These are phyloP conservation scores for Vanderwaltozyma polyspora DNA, from an alignment of 805 yeast genomes.

Conservation along the genomic window DNA sequence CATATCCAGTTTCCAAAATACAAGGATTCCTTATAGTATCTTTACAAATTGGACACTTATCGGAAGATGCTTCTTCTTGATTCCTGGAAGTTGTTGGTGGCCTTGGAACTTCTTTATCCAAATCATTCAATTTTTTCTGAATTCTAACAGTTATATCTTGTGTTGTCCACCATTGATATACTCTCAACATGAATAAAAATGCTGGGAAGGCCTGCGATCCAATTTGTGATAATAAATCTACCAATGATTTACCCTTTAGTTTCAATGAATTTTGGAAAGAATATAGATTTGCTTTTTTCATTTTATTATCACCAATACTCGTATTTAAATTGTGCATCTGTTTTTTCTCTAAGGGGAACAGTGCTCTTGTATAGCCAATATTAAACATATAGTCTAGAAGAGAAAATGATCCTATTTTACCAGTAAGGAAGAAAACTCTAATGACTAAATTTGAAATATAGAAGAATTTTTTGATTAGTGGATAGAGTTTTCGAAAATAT, in stretches of 20 bases:
- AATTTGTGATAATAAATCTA: conserved; percentile 12
- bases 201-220: conserved; percentile 56
- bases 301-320: conserved; percentile 5
- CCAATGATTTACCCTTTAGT: conserved; percentile 9
- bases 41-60: conserved; percentile 60
- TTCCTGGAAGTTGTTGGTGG: conserved; percentile 4
- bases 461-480: conserved; percentile 38
- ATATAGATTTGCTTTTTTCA: conserved; percentile 29
- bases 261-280: conserved; percentile 11
- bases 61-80: conserved; percentile 5
- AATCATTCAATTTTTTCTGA: conserved; percentile 35
- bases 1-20: conserved; percentile 82
- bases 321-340: conserved; percentile 2
- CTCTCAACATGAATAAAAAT: conserved; percentile 70
- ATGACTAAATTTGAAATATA: conserved; percentile 43
- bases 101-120: conserved; percentile 34
- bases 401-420: conserved; percentile 51
- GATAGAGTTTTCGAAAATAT: conserved; percentile 49
- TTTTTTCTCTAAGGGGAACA: conserved; percentile 9
- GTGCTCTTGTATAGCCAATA: conserved; percentile 44
- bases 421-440: conserved; percentile 56
- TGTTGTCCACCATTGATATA: conserved; percentile 88
- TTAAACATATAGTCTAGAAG: conserved; percentile 49
- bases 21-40: conserved; percentile 65
- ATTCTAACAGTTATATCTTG: conserved; percentile 57